Evolutionary conservation across 331 rosid species (phyloP), one percentile per base, ranked within the genome.

Genomic region (Phaseolus coccineus): DNA sequence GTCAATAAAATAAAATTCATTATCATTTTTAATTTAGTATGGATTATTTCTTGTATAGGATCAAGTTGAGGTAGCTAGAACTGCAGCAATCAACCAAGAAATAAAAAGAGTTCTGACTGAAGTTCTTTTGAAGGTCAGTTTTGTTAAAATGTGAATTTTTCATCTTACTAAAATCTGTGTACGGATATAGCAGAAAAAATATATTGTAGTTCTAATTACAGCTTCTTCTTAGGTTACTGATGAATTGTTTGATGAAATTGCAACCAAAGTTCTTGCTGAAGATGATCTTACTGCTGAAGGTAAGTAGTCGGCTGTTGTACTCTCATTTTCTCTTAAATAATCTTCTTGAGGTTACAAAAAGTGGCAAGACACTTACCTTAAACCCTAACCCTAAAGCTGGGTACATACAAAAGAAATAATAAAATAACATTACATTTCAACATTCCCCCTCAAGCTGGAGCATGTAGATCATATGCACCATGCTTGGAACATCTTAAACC

Each of bases 221-320:
- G 44, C 42, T 80, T 73, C 68, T 83, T 40, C 56, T 57, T 85
- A 96, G 99, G 99, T 96, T 80, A 96, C 99, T 77, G 99, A 93
- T 79, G 97, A 91, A 77, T 87, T 93, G 74, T 96, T 96, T 85
- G 98, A 96, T 87, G 99, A 93, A 81, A 91, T 96, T 84, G 98
- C 98, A 47, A 90, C 91, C 25, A 93, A 90, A 85, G 97, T 93
- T 85, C 88, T 96, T 27, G 73, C 71, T 62, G 99, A 96, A 88
- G 98, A 93, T 77, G 92, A 91, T 85, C 68, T 40, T 35, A 83
- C 87, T 65, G 80, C 86, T 83, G 92, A 89, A 82, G 98, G 99
- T 96, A 83, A 73, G 71, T 61, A 30, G 14, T 64, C 73, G 19
- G 25, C 59, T 46, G 72, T 55, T 56, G 12, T 58, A 37, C 25